phyloP scores from a whole-genome alignment of 2,329 filamentous ascomycete genomes.

The Nothophaeocryptopus gaeumannii region DNA sequence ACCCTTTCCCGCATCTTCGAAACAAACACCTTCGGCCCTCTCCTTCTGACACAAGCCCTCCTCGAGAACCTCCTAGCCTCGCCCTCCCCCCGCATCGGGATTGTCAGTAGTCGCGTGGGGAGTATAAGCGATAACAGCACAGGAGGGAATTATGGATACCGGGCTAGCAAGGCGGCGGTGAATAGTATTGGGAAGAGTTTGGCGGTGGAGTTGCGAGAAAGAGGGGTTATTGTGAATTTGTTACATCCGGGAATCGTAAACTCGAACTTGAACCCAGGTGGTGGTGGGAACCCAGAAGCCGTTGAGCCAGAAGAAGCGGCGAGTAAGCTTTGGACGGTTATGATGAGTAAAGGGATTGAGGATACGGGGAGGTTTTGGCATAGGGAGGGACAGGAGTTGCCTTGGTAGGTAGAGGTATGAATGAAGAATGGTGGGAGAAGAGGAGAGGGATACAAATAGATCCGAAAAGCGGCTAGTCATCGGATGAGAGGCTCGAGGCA shows the following conservation, averaged over 20 bases:
- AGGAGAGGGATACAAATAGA: background rate
- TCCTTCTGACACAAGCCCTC: slow-evolving; percentile 46
- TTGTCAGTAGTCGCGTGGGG: slow-evolving; percentile 45
- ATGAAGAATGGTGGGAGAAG: background rate
- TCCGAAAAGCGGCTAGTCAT: background rate
- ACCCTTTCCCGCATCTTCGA: slow-evolving; percentile 40
- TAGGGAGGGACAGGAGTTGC: slow-evolving; percentile 44
- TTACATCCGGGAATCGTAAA: slow-evolving; percentile 47
- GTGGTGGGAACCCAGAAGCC: slow-evolving; percentile 33
- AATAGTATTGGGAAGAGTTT: slow-evolving; percentile 46
- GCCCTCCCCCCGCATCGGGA: slow-evolving; percentile 37
- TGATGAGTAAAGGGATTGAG: slow-evolving; percentile 40
- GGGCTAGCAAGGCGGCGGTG: slow-evolving; percentile 45
- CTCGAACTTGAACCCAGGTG: slow-evolving; percentile 34
- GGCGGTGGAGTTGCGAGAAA: slow-evolving; percentile 41
- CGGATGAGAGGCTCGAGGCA: no score
- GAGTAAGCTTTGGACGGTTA: slow-evolving; percentile 43
- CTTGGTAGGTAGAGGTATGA: slow-evolving; percentile 36
- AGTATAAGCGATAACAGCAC: slow-evolving; percentile 43
- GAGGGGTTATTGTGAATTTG: slow-evolving; percentile 41
- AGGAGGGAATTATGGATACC: slow-evolving; percentile 46
- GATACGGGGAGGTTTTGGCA: slow-evolving; percentile 47
- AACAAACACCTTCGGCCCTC: slow-evolving; percentile 46
- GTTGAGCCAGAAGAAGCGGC: slow-evolving; percentile 48
- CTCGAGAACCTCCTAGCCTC: slow-evolving; percentile 40